Evolutionary conservation across 768 basidiomycete genomes (phyloP).

Genomic region (Favolaschia claudopus): DNA sequence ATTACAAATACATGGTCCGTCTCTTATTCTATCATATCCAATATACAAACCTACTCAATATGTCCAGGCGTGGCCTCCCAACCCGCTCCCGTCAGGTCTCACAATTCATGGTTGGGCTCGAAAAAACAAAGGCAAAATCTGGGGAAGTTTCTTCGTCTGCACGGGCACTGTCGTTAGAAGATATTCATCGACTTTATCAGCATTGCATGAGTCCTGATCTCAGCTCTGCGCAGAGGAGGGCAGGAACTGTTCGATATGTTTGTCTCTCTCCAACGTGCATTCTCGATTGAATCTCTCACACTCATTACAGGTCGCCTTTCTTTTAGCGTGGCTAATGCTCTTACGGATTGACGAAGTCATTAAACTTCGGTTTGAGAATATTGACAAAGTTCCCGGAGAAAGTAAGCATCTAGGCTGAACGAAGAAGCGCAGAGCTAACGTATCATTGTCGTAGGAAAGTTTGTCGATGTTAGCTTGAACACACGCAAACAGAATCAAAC

Average conservation of each 20-base stretch:
- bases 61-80: constrained; percentile 26
- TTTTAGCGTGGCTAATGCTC: constrained; percentile 27
- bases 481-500: constrained; percentile 24
- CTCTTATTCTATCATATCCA: neutral
- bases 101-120: constrained; percentile 30
- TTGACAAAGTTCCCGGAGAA: constrained; percentile 19
- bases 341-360: constrained; percentile 26
- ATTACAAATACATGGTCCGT: neutral
- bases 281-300: neutral
- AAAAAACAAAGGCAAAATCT: constrained; percentile 23
- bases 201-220: constrained; percentile 4
- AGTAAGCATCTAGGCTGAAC: neutral
- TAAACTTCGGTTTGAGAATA: constrained; percentile 21
- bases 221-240: neutral
- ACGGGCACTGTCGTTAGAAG: constrained; percentile 20
- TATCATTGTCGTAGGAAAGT: too few relatives aligned
- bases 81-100: constrained; percentile 23
- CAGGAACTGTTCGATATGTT: constrained; percentile 8
- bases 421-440: neutral
- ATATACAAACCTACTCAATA: neutral
- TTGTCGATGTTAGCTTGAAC: neutral
- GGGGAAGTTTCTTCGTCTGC: constrained; percentile 30
- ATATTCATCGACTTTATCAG: constrained; percentile 27
- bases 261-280: too few relatives aligned
- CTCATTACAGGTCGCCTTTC: constrained; percentile 22